Percentiles rank a stretch among this genome's conserved stretches.
phyloP scores from a whole-genome alignment of 352 stramenopile species.

The Phytophthora meadii region DNA sequence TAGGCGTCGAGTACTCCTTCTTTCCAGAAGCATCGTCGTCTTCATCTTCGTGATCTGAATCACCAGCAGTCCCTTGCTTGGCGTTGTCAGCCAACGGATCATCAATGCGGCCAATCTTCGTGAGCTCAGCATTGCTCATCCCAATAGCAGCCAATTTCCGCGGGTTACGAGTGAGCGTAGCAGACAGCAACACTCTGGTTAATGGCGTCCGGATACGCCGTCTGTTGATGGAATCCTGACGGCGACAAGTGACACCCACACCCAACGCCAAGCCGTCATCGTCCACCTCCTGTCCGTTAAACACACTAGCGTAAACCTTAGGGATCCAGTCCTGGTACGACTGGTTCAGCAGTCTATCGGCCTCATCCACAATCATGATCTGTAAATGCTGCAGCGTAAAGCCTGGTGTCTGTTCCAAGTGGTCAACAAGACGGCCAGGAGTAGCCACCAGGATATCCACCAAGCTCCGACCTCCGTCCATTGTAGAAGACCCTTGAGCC shows the following conservation, averaged over 20 bases:
- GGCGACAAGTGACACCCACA: constrained; percentile 63
- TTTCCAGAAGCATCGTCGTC: constrained; percentile 22
- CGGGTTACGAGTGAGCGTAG: constrained; percentile 97
- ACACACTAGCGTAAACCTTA: constrained; percentile 91
- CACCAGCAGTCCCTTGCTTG: constrained; percentile 48
- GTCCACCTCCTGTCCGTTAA: constrained; percentile 66
- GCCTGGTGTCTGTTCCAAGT: constrained; percentile 96
- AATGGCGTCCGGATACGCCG: constrained; percentile 86
- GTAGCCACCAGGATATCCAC: constrained; percentile 98
- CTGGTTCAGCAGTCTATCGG: constrained; percentile 96
- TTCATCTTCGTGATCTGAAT: constrained; percentile 38
- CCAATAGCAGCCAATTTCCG: constrained; percentile 95
- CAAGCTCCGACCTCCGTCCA: constrained; percentile 75
- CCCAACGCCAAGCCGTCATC: constrained; percentile 29
- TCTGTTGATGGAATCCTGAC: constrained; percentile 83
- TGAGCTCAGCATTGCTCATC: constrained; percentile 96
- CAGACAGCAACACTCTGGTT: constrained; percentile 97
- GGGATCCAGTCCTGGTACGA: constrained; percentile 98
- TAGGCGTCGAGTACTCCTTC: constrained; percentile 83
- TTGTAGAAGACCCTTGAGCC: constrained; percentile 9
- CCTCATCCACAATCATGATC: constrained; percentile 98
- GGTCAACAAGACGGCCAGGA: constrained; percentile 96
- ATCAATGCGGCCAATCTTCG: constrained; percentile 80
- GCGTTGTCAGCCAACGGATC: constrained; percentile 75
- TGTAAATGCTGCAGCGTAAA: constrained; percentile 98